Conservation (phyloP, 148 eudicot genomes). For the Dysphania ambrosioides region DNA sequence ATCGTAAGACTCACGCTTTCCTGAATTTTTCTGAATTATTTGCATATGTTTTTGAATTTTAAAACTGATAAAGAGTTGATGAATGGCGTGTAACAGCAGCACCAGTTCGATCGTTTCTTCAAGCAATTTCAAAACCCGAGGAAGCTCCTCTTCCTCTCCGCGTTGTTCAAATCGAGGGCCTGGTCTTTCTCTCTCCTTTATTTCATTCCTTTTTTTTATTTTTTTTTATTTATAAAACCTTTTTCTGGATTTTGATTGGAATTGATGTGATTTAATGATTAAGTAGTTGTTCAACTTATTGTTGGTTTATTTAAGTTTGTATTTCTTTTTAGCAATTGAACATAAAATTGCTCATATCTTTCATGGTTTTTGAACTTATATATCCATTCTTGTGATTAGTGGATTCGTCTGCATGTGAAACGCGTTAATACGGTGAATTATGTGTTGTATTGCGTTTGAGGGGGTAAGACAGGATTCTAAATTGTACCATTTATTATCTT, state of each 20-base stretch:
- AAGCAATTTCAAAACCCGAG: slow-evolving; percentile 63
- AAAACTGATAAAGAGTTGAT: neutral
- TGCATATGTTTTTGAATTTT: neutral
- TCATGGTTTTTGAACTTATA: neutral
- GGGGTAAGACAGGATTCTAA: neutral
- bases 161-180: slow-evolving; percentile 92
- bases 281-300: neutral
- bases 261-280: neutral
- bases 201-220: too few relatives aligned
- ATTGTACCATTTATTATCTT: neutral
- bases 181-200: slow-evolving; percentile 42
- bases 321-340: neutral
- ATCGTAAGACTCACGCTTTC: slow-evolving; percentile 23
- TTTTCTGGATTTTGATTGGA: neutral
- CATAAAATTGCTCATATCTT: neutral
- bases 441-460: neutral
- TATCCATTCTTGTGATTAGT: neutral
- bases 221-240: neutral
- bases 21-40: neutral
- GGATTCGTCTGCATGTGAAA: neutral
- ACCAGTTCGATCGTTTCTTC: slow-evolving; percentile 65
- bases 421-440: neutral
- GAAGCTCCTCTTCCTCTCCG: slow-evolving; percentile 73
- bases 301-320: neutral
- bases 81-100: slow-evolving; percentile 20